Evolutionary conservation across 441 rosid species (phyloP), one percentile per base, ranked within the genome.

Genomic region (Aleurites moluccanus): DNA sequence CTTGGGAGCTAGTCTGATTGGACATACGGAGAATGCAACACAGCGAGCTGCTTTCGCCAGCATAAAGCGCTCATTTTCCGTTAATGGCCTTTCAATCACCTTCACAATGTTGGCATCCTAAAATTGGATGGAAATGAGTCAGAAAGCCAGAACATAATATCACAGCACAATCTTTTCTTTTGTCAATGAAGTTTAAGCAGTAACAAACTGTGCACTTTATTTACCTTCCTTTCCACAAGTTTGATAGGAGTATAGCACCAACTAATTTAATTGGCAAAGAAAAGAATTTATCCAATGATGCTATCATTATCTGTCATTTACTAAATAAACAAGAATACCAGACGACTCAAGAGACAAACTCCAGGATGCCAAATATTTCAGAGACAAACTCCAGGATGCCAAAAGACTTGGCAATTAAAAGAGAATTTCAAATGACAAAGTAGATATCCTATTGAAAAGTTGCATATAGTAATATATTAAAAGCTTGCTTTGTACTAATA

Each of bases 11-110:
- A 92, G 77, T 82, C 88, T 87, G 81, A 91, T 86, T 28, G 99
- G 99, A 79, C 97, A 92, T 66, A 94, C 85, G 16, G 92, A 91
- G 86, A 94, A 94, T 40, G 99, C 93, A 14, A 94, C 64, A 70
- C 98, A 92, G 11, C 99, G 93, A 79, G 96, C 99, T 64, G 96
- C 98, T 81, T 92, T 91, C 47, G 99, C 99, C 84, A 94, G 90
- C 85, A 82, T 86, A 75, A 94, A 89, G 67, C 98, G 90, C 80
- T 94, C 99, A 66, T 85, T 90, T 82, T 92, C 99, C 42, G 99
- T 92, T 83, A 94, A 73, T 53, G 88, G 87, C 86, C 97, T 90
- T 88, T 94, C 97, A 11, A 94, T 92, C 73, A 92, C 99, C 82
- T 87, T 91, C 67, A 92, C 84, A 73, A 90, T 79, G 88, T 94